phyloP scores from a whole-genome alignment of 768 basidiomycete genomes.

The Vararia minispora region DNA sequence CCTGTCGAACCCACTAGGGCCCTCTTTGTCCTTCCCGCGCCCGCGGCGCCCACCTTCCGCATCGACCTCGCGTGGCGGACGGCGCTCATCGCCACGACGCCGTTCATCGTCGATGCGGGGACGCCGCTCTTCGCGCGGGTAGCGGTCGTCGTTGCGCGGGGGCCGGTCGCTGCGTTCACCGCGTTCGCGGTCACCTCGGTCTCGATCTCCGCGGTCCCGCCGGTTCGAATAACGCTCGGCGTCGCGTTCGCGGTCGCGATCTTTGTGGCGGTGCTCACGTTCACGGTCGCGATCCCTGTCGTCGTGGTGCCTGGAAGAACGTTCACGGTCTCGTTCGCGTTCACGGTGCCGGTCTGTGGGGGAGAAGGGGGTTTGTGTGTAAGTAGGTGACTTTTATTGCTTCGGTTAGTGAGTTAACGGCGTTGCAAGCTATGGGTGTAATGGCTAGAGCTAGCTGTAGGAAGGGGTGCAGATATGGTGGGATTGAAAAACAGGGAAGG shows the following conservation, averaged over 20 bases:
- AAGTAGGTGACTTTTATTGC: slow-evolving; percentile 8
- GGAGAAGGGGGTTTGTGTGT: slow-evolving; percentile 8
- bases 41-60: slow-evolving; percentile 35
- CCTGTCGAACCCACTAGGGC: slow-evolving; percentile 60
- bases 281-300: slow-evolving; percentile 17
- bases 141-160: slow-evolving; percentile 29
- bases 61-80: slow-evolving; percentile 22
- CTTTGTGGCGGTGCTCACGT: slow-evolving; percentile 14
- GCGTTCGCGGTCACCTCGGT: slow-evolving; percentile 18
- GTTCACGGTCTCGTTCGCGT: too few species aligned
- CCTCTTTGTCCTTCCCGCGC: slow-evolving; percentile 38
- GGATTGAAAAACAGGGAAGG: slow-evolving; percentile 11
- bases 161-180: slow-evolving; percentile 24
- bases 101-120: slow-evolving; percentile 32
- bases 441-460: slow-evolving; percentile 12
- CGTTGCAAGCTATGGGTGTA: slow-evolving; percentile 7
- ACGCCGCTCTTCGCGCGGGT: slow-evolving; percentile 21
- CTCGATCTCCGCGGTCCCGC: slow-evolving; percentile 15
- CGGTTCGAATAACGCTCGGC: slow-evolving; percentile 14
- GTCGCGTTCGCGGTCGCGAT: slow-evolving; percentile 14
- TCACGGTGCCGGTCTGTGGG: slow-evolving; percentile 14
- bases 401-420: slow-evolving; percentile 9
- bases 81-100: slow-evolving; percentile 26
- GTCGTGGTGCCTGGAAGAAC: too few species aligned
- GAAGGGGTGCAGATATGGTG: too few species aligned